phyloP scores from a whole-genome alignment of 306 rosid genomes.

The Arachis stenosperma region DNA sequence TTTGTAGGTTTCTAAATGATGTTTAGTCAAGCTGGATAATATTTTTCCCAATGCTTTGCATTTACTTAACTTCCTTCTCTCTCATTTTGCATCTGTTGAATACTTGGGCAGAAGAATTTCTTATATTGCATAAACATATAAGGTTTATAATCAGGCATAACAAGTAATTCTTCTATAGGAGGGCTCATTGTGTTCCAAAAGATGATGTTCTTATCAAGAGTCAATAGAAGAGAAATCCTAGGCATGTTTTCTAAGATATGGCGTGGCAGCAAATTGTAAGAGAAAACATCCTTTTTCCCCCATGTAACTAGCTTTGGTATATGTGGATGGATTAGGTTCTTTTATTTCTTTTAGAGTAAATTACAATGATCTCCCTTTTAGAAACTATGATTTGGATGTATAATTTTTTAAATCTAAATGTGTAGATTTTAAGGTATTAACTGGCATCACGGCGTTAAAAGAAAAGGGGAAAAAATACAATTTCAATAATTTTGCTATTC shows the following conservation, averaged over 20 bases:
- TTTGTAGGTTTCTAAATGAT: slow-evolving; percentile 52
- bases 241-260: background rate
- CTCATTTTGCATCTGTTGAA: slow-evolving; percentile 17
- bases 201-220: background rate
- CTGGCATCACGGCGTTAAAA: too few species aligned
- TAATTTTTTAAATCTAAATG: too few species aligned
- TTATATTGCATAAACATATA: background rate
- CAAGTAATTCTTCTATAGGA: background rate
- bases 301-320: background rate
- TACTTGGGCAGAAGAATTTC: slow-evolving; percentile 6
- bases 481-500: too few species aligned
- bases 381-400: too few species aligned
- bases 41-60: slow-evolving; percentile 44
- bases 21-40: slow-evolving; percentile 42
- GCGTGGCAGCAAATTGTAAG: too few species aligned
- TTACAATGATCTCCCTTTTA: too few species aligned
- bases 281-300: too few species aligned
- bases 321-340: background rate
- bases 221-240: background rate
- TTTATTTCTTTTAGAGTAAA: too few species aligned
- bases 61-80: slow-evolving; percentile 18
- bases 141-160: slow-evolving; percentile 5
- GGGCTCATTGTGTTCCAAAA: slow-evolving; percentile 4
- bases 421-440: too few species aligned
- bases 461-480: too few species aligned